Base-by-base conservation (phyloP, 2,329 filamentous ascomycete genomes). In the Botrytis medusae region DNA sequence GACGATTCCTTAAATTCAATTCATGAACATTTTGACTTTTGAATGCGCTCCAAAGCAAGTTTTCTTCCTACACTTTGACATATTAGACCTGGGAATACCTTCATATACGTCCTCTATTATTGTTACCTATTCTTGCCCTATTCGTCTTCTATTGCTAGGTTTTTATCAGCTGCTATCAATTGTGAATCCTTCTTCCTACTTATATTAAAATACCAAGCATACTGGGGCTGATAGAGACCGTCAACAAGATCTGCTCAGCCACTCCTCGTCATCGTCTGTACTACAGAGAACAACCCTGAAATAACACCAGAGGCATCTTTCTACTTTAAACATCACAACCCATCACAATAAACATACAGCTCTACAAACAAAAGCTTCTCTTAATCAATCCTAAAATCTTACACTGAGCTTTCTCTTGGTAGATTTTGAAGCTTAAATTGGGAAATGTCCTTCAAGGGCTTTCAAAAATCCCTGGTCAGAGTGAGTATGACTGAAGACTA, bases 361-460 rank as follows among this genome's bases (percentile, higher is more conserved):
- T 10, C 32, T 29, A 25, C 69, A n/a, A 37, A 65, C 32, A 51
- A 54, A 57, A 14, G 18, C 18, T 37, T n/a, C 25, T 48, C 3
- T n/a, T 42, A 32, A 32, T n/a, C 10, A 8, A 25, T 32, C 64
- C 59, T 32, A 25, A 71, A 9, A 32, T n/a, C 29, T 46, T 40
- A 34, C 25, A 44, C 25, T 10, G 7, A 12, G 9, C 40, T 18
- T 48, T 72, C 60, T 61, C 46, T 68, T 51, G 6, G 12, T 48
- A n/a, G 40, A n/a, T 32, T 37, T 71, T 69, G 48, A 69, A 70
- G 29, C 46, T 57, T 48, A 60, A 32, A 71, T 59, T 69, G 75
- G 76, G 69, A 71, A 40, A 98, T 99, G 96, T 98, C 95, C 89
- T 95, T 97, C 88, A 97, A 96, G 85, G 96, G 96, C 80, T 93